phyloP scores from a whole-genome alignment of 1,284 basidiomycete species.

The Fistulina hepatica region DNA sequence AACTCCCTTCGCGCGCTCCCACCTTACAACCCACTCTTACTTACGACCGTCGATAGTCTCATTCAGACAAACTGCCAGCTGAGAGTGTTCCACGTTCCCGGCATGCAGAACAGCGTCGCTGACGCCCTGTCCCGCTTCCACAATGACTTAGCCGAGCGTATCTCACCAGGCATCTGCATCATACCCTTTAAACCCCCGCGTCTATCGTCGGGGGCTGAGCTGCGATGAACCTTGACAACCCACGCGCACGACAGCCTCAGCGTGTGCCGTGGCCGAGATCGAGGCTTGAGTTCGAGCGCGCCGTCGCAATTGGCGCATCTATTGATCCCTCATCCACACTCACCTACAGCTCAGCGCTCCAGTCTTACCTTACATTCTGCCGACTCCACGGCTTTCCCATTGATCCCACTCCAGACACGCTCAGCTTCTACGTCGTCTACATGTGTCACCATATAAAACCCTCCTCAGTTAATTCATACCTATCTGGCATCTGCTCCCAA shows the following conservation, averaged over 20 bases:
- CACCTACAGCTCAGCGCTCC: constrained; percentile 25
- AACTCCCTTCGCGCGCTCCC: constrained; percentile 18
- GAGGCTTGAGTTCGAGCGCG: constrained; percentile 21
- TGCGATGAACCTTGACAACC: constrained; percentile 15
- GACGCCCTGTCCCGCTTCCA: neutral
- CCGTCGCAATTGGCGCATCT: constrained; percentile 23
- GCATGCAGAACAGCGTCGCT: neutral
- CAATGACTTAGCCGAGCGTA: neutral
- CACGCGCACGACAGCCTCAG: constrained; percentile 18
- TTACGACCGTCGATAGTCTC: constrained; percentile 18
- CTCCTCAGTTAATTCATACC: constrained; percentile 16
- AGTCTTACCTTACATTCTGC: constrained; percentile 27
- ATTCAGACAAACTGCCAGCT: constrained; percentile 15
- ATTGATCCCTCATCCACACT: constrained; percentile 21
- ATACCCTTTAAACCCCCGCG: constrained; percentile 22
- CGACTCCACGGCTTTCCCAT: constrained; percentile 17
- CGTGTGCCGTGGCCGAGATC: constrained; percentile 23
- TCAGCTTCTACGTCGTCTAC: constrained; percentile 16
- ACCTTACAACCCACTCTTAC: constrained; percentile 23
- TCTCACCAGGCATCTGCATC: constrained; percentile 1
- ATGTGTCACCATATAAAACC: constrained; percentile 19
- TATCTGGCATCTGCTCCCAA: constrained; percentile 13
- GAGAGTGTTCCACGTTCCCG: constrained; percentile 1
- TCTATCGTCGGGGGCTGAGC: constrained; percentile 16
- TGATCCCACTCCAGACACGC: constrained; percentile 18